Percentiles rank a stretch among this genome's conserved stretches.
Evolutionary conservation across 31 red algal species (phyloP).

Genomic region (Odonthalia washingtoniensis): DNA sequence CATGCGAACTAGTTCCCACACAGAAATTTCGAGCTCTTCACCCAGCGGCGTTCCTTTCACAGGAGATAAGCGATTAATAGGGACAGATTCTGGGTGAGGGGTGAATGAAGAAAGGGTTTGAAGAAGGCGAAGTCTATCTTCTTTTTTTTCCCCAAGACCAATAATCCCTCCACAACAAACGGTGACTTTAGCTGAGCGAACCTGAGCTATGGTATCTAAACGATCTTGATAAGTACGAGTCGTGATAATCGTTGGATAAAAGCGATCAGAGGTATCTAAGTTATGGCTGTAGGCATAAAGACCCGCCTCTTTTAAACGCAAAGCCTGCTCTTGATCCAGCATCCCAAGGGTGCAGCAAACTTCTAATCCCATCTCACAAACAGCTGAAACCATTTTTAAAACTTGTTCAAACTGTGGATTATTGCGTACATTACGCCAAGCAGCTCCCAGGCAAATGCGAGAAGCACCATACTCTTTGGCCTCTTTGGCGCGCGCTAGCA

Average conservation of each 20-base stretch:
- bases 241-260: constrained; percentile 75
- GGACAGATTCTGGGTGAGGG: constrained; percentile 81
- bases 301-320: constrained; percentile 74
- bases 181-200: constrained; percentile 78
- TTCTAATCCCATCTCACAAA: constrained; percentile 76
- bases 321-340: constrained; percentile 75
- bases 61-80: constrained; percentile 82
- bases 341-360: constrained; percentile 88
- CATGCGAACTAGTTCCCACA: constrained; percentile 85
- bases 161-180: constrained; percentile 94
- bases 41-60: constrained; percentile 81
- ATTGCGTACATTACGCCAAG: constrained; percentile 80
- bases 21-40: constrained; percentile 56
- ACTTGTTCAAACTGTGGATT: constrained; percentile 77
- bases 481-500: constrained; percentile 51
- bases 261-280: constrained; percentile 79
- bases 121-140: constrained; percentile 62
- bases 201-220: constrained; percentile 69
- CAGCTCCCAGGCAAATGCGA: constrained; percentile 93
- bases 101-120: constrained; percentile 66
- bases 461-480: constrained; percentile 73
- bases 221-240: constrained; percentile 79
- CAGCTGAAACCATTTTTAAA: constrained; percentile 74
- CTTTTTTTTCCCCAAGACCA: constrained; percentile 77
- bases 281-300: constrained; percentile 94